Base-by-base conservation (phyloP, 768 basidiomycete species). In the Pluteus cervinus region DNA sequence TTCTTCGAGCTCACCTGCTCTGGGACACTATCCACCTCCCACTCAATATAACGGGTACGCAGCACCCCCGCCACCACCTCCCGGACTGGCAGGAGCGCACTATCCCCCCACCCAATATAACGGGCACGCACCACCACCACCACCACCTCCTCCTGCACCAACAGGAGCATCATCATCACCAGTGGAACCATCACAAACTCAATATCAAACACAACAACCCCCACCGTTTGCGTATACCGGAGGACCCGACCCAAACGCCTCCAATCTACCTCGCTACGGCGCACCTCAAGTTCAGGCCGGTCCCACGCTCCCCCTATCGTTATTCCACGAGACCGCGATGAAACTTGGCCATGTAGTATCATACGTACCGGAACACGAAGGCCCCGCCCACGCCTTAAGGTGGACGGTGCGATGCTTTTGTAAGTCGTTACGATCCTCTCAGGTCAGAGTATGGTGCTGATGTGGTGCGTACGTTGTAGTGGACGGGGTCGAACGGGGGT, bases 361-460 rank as follows among this genome's bases (percentile, higher is more conserved):
- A n/a, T 81, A 77, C 60, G 55, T 62, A 12, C 68, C 65, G 7
- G 59, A 68, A 34, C 61, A 66, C 16, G 57, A 48, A 12, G 78
- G 79, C 2, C 75, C 69, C 18, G 45, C 72, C 8, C 78, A 80
- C 47, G 60, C 65, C 31, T 77, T 77, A 9, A 68, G 62, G 4
- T 81, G 79, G 79, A 64, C 62, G 4, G 76, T 77, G 23, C 61
- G 47, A 42, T 81, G 78, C 49, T 50, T 54, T 26, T 63, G 79
- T 79, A 50, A 56, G 71, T 14, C 16, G 2, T 25, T n/a, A n/a
- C 29, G 3, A 7, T 14, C 15, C 24, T n/a, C n/a, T n/a, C n/a
- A n/a, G n/a, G n/a, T n/a, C n/a, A n/a, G 11, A 16, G 23, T 22
- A 36, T 20, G 2, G 9, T 22, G 18, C 17, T 14, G 24, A 23